These are phyloP conservation scores for Nepenthes gracilis DNA, from an alignment of 148 eudicot genomes.

Conservation along the genomic window DNA sequence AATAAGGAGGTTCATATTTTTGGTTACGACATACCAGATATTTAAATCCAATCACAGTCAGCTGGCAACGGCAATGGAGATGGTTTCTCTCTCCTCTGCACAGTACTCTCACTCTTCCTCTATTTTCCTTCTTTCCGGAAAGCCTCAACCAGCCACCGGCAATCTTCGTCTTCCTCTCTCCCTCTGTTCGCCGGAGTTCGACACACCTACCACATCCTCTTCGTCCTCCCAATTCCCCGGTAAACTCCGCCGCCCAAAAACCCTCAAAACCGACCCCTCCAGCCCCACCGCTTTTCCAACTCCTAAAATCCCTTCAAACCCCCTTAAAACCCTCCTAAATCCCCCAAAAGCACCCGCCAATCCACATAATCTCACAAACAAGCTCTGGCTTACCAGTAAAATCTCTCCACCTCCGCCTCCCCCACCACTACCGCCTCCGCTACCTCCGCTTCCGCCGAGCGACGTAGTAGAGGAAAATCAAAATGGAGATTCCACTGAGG, in stretches of 20 bases:
- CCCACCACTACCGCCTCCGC: slow-evolving; percentile 19
- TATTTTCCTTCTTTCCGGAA: slow-evolving; percentile 21
- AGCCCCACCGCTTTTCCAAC: slow-evolving; percentile 9
- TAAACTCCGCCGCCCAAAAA: slow-evolving; percentile 53
- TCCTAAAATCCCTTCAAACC: slow-evolving; percentile 10
- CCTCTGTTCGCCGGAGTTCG: slow-evolving; percentile 16
- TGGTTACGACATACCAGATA: no score
- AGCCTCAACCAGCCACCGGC: slow-evolving; percentile 17
- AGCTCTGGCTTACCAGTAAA: slow-evolving; percentile 73
- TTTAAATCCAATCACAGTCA: no score
- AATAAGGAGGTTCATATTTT: no score
- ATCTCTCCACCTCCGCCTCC: slow-evolving; percentile 72
- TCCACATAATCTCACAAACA: slow-evolving; percentile 18
- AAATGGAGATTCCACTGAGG: slow-evolving; percentile 1
- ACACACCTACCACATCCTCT: slow-evolving; percentile 23
- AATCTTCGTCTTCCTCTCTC: slow-evolving; percentile 20
- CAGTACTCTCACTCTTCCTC: slow-evolving; percentile 17
- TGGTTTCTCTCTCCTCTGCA: slow-evolving; percentile 1
- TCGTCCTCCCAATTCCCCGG: slow-evolving; percentile 19
- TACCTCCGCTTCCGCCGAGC: not conserved
- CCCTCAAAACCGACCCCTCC: slow-evolving; percentile 20
- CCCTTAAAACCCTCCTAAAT: slow-evolving; percentile 32
- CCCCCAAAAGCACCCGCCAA: slow-evolving; percentile 17
- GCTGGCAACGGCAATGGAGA: not conserved
- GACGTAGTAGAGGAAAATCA: not conserved